Conservation (phyloP, 345 rosid species). For the Eucalyptus grandis region DNA sequence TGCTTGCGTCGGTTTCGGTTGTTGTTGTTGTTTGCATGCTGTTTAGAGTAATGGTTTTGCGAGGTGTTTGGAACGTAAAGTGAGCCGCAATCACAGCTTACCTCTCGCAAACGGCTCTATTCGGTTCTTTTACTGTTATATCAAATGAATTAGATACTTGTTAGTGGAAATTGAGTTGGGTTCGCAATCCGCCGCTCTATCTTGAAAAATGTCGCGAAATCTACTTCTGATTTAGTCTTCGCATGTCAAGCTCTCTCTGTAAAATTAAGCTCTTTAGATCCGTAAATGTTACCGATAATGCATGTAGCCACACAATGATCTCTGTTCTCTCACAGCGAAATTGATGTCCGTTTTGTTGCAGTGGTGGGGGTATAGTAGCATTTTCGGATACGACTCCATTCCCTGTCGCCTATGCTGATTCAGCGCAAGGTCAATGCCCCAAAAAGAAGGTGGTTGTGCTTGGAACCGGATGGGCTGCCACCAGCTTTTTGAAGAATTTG, state of each 20-base stretch:
- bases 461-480: conserved; percentile 82
- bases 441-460: conserved; percentile 75
- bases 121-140: not conserved
- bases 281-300: not conserved
- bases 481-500: conserved; percentile 51
- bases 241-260: not conserved
- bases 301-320: not conserved
- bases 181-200: not conserved
- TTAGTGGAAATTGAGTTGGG: not conserved
- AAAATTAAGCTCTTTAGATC: not conserved
- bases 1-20: not conserved
- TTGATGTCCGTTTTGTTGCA: conserved; percentile 2
- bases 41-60: not conserved
- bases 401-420: not conserved
- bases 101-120: not conserved
- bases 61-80: not conserved
- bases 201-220: not conserved
- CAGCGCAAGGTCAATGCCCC: conserved; percentile 2
- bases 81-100: not conserved
- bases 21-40: not conserved
- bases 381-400: conserved; percentile 19
- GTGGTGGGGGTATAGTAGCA: conserved; percentile 47
- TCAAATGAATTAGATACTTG: not conserved
- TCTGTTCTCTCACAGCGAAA: not conserved
- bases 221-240: not conserved